Conservation (phyloP, 208 protist species). For the Blechomonas ayalai region DNA sequence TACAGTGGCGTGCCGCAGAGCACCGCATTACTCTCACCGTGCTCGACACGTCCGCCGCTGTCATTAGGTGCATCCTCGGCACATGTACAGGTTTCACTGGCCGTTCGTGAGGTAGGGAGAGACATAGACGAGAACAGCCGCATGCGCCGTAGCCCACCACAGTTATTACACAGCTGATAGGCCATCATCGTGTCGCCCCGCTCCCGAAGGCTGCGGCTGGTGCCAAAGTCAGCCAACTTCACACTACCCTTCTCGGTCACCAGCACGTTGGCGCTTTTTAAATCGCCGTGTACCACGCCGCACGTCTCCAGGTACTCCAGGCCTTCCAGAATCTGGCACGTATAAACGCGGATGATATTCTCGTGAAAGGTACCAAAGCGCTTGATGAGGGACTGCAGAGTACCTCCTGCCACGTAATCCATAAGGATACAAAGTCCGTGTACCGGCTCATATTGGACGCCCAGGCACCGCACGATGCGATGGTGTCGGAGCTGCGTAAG, state of each 20-base stretch:
- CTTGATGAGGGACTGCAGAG: slow-evolving; percentile 71
- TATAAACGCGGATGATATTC: slow-evolving; percentile 81
- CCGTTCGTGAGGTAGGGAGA: too few species aligned
- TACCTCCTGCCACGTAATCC: slow-evolving; percentile 88
- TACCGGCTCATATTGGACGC: slow-evolving; percentile 39
- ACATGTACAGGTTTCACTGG: background rate
- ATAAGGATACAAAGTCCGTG: slow-evolving; percentile 74
- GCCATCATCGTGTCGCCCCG: background rate
- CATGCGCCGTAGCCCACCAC: too few species aligned
- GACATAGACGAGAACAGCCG: too few species aligned
- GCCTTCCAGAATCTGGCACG: slow-evolving; percentile 77
- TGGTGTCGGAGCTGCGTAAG: slow-evolving; percentile 66
- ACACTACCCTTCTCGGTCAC: slow-evolving; percentile 68
- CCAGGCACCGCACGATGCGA: slow-evolving; percentile 80
- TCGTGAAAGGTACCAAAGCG: slow-evolving; percentile 81
- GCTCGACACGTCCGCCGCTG: too few species aligned
- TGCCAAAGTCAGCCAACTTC: slow-evolving; percentile 92
- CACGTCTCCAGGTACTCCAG: slow-evolving; percentile 68
- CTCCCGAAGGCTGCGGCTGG: slow-evolving; percentile 28
- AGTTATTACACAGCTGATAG: background rate
- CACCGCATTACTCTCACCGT: background rate
- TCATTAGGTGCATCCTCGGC: too few species aligned
- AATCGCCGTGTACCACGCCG: slow-evolving; percentile 75
- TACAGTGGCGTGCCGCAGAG: slow-evolving; percentile 76
- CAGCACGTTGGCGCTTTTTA: slow-evolving; percentile 86